A percentile compares a stretch with the other conserved stretches of the same genome.
phyloP scores from a whole-genome alignment of 1,139 yeast genomes.

The Debaryomyces psychrophilus region DNA sequence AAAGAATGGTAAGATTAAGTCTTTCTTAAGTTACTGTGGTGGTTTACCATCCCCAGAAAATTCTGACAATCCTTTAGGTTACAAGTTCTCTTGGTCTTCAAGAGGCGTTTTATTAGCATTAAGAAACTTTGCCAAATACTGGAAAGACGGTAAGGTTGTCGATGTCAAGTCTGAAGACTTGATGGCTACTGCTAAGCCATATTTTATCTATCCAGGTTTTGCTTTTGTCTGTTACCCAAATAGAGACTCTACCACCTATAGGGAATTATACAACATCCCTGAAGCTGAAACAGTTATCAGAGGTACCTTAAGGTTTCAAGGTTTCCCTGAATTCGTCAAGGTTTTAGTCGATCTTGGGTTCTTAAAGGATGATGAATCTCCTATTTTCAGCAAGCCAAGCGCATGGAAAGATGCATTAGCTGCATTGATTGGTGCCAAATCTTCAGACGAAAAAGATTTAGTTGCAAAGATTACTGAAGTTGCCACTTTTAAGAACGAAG shows the following conservation, averaged over 20 bases:
- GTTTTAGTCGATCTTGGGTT: slow-evolving; percentile 93
- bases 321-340: slow-evolving; percentile 97
- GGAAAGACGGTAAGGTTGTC: slow-evolving; percentile 81
- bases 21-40: slow-evolving; percentile 96
- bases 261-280: slow-evolving; percentile 89
- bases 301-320: slow-evolving; percentile 97
- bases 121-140: slow-evolving; percentile 90
- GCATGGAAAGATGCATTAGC: slow-evolving; percentile 92
- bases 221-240: slow-evolving; percentile 96
- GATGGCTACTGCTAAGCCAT: slow-evolving; percentile 94
- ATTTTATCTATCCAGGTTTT: slow-evolving; percentile 93
- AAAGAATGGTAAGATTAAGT: slow-evolving; percentile 87
- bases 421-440: slow-evolving; percentile 70
- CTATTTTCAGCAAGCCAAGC: slow-evolving; percentile 57
- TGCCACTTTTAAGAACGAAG: slow-evolving; percentile 79
- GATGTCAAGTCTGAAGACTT: slow-evolving; percentile 84
- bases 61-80: slow-evolving; percentile 97
- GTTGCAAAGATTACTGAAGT: slow-evolving; percentile 73
- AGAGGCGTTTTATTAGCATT: slow-evolving; percentile 96
- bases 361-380: slow-evolving; percentile 74
- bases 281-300: slow-evolving; percentile 97
- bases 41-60: slow-evolving; percentile 98
- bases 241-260: slow-evolving; percentile 95
- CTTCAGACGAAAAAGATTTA: slow-evolving; percentile 71
- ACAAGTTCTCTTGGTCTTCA: slow-evolving; percentile 98